phyloP scores from a whole-genome alignment of 1,139 yeast species.

The Trichomonascaceae sp. region DNA sequence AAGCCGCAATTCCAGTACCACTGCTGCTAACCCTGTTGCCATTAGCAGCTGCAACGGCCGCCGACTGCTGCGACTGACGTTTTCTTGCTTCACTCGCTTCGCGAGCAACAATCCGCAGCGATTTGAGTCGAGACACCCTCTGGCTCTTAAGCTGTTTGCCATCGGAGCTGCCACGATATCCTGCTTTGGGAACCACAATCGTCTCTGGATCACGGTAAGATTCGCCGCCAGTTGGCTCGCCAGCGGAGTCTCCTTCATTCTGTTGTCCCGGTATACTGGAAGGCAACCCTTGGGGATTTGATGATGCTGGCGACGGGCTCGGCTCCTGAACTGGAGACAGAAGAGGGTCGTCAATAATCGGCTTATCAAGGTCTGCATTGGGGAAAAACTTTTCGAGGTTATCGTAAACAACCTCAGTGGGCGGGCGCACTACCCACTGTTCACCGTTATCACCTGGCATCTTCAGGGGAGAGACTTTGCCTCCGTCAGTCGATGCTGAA shows the following conservation, averaged over 20 bases:
- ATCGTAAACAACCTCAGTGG: constrained; percentile 85
- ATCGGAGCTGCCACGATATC: constrained; percentile 28
- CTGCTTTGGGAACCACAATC: too few relatives aligned
- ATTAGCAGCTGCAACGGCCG: too few relatives aligned
- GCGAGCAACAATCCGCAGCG: constrained; percentile 82
- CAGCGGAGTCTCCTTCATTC: too few relatives aligned
- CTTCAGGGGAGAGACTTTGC: constrained; percentile 22
- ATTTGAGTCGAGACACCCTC: constrained; percentile 45
- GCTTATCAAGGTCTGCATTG: constrained; percentile 80
- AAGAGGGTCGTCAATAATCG: constrained; percentile 60
- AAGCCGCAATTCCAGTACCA: too few relatives aligned
- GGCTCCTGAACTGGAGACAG: constrained; percentile 38
- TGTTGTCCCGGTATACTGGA: too few relatives aligned
- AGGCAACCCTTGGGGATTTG: too few relatives aligned
- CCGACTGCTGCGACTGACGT: too few relatives aligned
- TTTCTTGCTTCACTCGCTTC: constrained; percentile 65
- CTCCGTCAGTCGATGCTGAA: neutral
- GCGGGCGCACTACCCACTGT: constrained; percentile 64
- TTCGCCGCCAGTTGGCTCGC: too few relatives aligned
- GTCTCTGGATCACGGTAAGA: too few relatives aligned
- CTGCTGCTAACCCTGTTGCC: too few relatives aligned
- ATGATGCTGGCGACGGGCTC: too few relatives aligned
- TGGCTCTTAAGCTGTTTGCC: constrained; percentile 2
- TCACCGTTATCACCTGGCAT: constrained; percentile 20
- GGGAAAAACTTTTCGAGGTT: constrained; percentile 90